phyloP scores from a whole-genome alignment of 1,139 yeast species.

The Wickerhamomyces sp. region DNA sequence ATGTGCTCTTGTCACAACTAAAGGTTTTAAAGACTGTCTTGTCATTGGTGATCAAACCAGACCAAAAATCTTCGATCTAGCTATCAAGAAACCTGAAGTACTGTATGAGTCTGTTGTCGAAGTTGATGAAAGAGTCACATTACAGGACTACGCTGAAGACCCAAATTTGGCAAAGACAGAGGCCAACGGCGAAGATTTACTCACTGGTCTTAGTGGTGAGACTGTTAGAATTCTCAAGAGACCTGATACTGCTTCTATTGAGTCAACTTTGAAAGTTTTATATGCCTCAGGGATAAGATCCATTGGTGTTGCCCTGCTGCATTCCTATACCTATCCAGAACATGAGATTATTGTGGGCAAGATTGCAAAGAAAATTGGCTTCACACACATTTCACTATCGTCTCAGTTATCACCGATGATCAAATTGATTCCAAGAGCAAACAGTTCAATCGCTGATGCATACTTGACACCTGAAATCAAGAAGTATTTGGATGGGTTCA shows the following conservation, averaged over 20 bases:
- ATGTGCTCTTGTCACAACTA: slow-evolving; percentile 56
- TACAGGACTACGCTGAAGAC: slow-evolving; percentile 62
- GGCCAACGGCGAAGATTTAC: slow-evolving; percentile 29
- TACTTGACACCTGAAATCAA: slow-evolving; percentile 70
- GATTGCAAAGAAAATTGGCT: slow-evolving; percentile 56
- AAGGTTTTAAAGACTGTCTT: slow-evolving; percentile 56
- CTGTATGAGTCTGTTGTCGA: slow-evolving; percentile 57
- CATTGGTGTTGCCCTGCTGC: slow-evolving; percentile 62
- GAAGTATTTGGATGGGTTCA: slow-evolving; percentile 55
- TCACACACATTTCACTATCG: slow-evolving; percentile 58
- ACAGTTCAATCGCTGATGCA: slow-evolving; percentile 72
- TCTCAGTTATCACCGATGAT: slow-evolving; percentile 69
- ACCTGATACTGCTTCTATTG: slow-evolving; percentile 41
- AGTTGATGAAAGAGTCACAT: slow-evolving; percentile 64
- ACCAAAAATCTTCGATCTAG: slow-evolving; percentile 45
- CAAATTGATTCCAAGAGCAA: slow-evolving; percentile 64
- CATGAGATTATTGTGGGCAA: slow-evolving; percentile 57
- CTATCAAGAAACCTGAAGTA: slow-evolving; percentile 48
- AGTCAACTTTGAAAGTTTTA: slow-evolving; percentile 34
- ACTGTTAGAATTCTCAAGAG: slow-evolving; percentile 46
- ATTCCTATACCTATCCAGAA: slow-evolving; percentile 62
- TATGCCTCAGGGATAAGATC: slow-evolving; percentile 55
- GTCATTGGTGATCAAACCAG: slow-evolving; percentile 66
- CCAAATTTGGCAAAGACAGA: slow-evolving; percentile 33
- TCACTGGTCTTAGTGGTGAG: slow-evolving; percentile 60